Percentiles rank a stretch among this genome's conserved stretches.
phyloP scores from a whole-genome alignment of 176 grass and related monocot genomes.

The Bromus sterilis region DNA sequence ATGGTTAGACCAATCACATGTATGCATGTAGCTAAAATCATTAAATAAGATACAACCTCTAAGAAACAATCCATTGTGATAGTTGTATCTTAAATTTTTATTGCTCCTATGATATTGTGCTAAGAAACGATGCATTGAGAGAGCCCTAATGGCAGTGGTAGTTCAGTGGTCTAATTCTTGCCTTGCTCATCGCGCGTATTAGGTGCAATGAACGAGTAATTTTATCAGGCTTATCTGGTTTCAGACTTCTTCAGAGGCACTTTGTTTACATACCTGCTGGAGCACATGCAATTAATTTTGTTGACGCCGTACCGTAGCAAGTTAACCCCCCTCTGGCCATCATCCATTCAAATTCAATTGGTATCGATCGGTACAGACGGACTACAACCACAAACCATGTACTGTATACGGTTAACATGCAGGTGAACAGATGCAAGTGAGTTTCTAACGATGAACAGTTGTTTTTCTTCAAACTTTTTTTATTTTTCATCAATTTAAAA shows the following conservation, averaged over 20 bases:
- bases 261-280: background rate
- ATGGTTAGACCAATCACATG: too few species aligned
- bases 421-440: background rate
- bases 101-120: too few species aligned
- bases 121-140: too few species aligned
- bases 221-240: background rate
- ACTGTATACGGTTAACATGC: background rate
- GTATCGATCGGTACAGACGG: background rate
- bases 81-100: too few species aligned
- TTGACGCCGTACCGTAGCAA: background rate
- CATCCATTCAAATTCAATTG: background rate
- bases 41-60: too few species aligned
- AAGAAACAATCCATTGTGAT: too few species aligned
- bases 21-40: too few species aligned
- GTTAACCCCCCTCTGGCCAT: background rate
- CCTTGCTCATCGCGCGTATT: background rate
- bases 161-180: constrained; percentile 1
- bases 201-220: constrained; percentile 11
- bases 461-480: too few species aligned
- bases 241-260: background rate
- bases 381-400: background rate
- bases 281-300: background rate
- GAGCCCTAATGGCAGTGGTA: background rate
- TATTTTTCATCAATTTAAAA: too few species aligned
- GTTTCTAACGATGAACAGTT: background rate